Evolutionary conservation across 495 filamentous ascomycete species (phyloP).

Genomic region (Aspergillus homomorphus): DNA sequence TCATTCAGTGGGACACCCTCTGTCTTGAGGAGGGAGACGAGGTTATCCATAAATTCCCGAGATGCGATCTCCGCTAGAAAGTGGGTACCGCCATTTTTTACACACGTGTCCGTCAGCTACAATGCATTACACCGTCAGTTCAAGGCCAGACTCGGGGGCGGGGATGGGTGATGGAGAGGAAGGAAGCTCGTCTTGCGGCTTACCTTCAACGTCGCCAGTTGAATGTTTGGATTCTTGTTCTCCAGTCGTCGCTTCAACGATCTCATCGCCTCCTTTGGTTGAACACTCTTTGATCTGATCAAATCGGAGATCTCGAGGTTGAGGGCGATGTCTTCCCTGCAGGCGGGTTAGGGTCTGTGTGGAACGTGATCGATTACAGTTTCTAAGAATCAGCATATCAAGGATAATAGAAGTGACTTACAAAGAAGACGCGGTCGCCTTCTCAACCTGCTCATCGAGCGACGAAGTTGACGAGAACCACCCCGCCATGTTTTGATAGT

Average conservation of each 20-base stretch:
- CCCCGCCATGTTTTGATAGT: conserved; percentile 65
- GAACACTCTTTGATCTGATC: conserved; percentile 93
- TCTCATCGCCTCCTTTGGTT: conserved; percentile 95
- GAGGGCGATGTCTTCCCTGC: conserved; percentile 89
- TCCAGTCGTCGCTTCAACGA: conserved; percentile 90
- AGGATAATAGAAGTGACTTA: conserved; percentile 37
- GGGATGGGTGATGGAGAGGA: conserved; percentile 16
- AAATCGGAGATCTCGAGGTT: conserved; percentile 97
- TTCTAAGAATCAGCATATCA: not conserved
- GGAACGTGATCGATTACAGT: conserved; percentile 7
- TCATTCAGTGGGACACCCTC: conserved; percentile 73
- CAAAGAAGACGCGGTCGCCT: conserved; percentile 90
- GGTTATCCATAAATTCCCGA: conserved; percentile 96
- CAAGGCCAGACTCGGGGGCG: not conserved
- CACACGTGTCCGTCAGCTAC: conserved; percentile 92
- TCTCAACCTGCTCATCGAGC: conserved; percentile 94
- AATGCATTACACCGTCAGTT: not conserved
- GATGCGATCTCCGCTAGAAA: conserved; percentile 94
- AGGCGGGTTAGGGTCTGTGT: not conserved
- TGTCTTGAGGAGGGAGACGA: conserved; percentile 82
- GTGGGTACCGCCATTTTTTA: conserved; percentile 97
- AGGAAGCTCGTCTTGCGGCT: conserved; percentile 9
- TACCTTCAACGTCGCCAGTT: conserved; percentile 89
- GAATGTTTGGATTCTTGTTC: conserved; percentile 94
- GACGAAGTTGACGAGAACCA: conserved; percentile 89